Evolutionary conservation across 1,284 basidiomycete species (phyloP), one percentile per base, ranked within the genome.

Genomic region (Sanghuangporus baumii): DNA sequence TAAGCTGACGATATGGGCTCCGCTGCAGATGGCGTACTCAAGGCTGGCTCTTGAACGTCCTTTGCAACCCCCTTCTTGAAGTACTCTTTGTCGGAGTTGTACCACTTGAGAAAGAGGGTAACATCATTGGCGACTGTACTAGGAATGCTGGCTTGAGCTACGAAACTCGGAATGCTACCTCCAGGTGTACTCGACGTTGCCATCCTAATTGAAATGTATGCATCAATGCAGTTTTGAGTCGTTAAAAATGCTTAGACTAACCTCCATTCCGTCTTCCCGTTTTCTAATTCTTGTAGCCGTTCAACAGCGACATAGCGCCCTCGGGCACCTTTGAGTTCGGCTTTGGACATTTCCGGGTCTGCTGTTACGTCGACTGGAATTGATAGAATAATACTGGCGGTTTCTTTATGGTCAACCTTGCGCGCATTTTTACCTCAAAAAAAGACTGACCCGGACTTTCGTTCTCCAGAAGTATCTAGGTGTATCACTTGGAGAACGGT

Each of bases 131-230:
- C 78, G 61, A 91, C 86, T 63, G 80, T 81, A 62, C 84, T 78
- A 9, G 84, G 75, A 77, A 89, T 81, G 46, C 78, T 79, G 58
- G 74, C 76, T 62, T 89, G 84, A 0, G 79, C 79, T 59, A 90
- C 62, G 67, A 87, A 87, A 31, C 75, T 74, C 3, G 89, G 89
- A 47, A 91, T 86, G 52, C 72, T 79, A 8, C 89, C 89, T 36
- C 87, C 88, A 9, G 88, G 82, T 1, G 81, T 83, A 69, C 86
- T 87, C n/a, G 87, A 86, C 0, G 87, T 89, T 2, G 88, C 89
- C 87, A 91, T 89, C 55, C 70, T 70, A 46, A 14, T 46, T 54
- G 16, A 43, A 1, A 37, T 46, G 5, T 7, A 26, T 37, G 26
- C 8, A 43, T 16, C 8, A 55, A 14, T 26, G 40, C 26, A 16